These are phyloP conservation scores for Phytophthora foliorum DNA, from an alignment of 352 stramenopile genomes.

Conservation along the genomic window DNA sequence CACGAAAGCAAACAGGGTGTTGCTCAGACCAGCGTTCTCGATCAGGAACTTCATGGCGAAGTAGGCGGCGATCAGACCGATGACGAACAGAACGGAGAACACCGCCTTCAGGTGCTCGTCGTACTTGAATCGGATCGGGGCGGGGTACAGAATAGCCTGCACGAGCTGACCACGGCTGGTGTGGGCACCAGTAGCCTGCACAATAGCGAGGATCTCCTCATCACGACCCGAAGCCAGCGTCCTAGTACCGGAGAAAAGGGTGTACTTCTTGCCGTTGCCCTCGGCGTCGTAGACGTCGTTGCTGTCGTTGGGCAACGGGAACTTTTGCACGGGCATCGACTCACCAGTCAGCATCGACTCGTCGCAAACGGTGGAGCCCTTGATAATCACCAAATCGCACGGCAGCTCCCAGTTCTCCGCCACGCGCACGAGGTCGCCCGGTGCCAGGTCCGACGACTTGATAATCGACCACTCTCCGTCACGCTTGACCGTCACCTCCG, in stretches of 20 bases:
- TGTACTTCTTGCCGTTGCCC: constrained; percentile 84
- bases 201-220: constrained; percentile 79
- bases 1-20: constrained; percentile 73
- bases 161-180: constrained; percentile 89
- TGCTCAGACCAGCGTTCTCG: constrained; percentile 71
- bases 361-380: constrained; percentile 74
- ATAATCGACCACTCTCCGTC: constrained; percentile 61
- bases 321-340: constrained; percentile 91
- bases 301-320: constrained; percentile 62
- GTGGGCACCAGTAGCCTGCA: constrained; percentile 84
- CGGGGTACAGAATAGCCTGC: constrained; percentile 87
- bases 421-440: constrained; percentile 76
- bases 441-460: constrained; percentile 60
- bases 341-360: constrained; percentile 84
- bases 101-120: constrained; percentile 90
- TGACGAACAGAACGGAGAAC: constrained; percentile 81
- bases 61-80: constrained; percentile 78
- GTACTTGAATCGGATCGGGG: constrained; percentile 93
- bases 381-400: constrained; percentile 78
- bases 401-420: constrained; percentile 76
- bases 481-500: constrained; percentile 74
- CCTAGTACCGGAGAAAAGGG: constrained; percentile 87
- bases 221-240: constrained; percentile 74
- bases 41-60: constrained; percentile 83
- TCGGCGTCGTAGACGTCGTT: constrained; percentile 62